Percentiles rank a stretch among this genome's conserved stretches.
phyloP scores from a whole-genome alignment of 768 basidiomycete species.

The Leccinum rimulosum region DNA sequence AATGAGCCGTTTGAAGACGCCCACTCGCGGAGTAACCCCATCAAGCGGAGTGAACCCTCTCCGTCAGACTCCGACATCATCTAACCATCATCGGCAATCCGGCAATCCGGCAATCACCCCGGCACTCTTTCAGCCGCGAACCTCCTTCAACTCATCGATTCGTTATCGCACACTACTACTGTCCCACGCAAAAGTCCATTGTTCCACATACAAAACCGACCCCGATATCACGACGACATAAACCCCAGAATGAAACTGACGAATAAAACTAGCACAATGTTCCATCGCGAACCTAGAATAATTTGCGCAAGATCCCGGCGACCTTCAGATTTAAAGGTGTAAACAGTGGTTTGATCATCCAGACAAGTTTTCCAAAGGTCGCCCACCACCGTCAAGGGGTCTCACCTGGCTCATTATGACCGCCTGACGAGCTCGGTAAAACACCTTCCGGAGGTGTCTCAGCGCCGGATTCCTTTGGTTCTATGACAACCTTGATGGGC shows the following conservation, averaged over 20 bases:
- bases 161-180: not conserved
- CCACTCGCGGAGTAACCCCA: constrained; percentile 31
- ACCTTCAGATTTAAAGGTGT: constrained; percentile 45
- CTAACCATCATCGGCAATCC: constrained; percentile 15
- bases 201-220: constrained; percentile 14
- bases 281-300: constrained; percentile 30
- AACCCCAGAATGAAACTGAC: constrained; percentile 25
- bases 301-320: constrained; percentile 46
- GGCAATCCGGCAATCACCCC: constrained; percentile 24
- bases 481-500: constrained; percentile 15
- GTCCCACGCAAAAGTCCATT: constrained; percentile 2
- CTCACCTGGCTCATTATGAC: constrained; percentile 15
- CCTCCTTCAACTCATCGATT: constrained; percentile 9
- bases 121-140: constrained; percentile 30
- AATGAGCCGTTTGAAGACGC: constrained; percentile 31
- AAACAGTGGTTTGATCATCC: constrained; percentile 40
- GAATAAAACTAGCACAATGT: constrained; percentile 24
- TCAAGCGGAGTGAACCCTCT: constrained; percentile 27
- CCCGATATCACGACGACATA: constrained; percentile 20
- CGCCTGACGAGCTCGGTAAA: constrained; percentile 8
- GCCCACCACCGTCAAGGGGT: constrained; percentile 49
- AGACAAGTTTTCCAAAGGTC: constrained; percentile 44
- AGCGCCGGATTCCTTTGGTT: constrained; percentile 5
- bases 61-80: constrained; percentile 29
- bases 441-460: constrained; percentile 7